phyloP scores from a whole-genome alignment of 805 yeast genomes.

The Yarrowia yakushimensis region DNA sequence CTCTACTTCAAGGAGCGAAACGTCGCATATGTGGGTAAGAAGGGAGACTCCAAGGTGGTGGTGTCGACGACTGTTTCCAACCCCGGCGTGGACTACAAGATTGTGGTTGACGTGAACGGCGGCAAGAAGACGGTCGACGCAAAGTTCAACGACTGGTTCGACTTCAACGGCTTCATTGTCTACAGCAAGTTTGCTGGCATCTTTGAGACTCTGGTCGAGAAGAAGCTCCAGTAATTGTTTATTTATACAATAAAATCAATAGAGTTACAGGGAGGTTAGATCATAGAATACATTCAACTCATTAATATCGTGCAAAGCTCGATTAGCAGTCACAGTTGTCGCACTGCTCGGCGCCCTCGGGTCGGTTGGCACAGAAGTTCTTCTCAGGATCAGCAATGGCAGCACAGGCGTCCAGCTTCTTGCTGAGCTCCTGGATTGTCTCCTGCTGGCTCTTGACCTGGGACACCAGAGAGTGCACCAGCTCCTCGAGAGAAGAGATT shows the following conservation, averaged over 20 bases:
- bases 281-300: slow-evolving; percentile 25
- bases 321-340: slow-evolving; percentile 23
- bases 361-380: slow-evolving; percentile 23
- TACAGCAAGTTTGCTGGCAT: slow-evolving; percentile 28
- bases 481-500: slow-evolving; percentile 9
- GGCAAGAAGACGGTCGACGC: slow-evolving; percentile 24
- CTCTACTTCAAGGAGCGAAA: slow-evolving; percentile 32
- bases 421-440: slow-evolving; percentile 23
- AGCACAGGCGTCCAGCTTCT: slow-evolving; percentile 18
- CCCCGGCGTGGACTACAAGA: slow-evolving; percentile 28
- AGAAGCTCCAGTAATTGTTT: slow-evolving; percentile 15
- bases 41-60: slow-evolving; percentile 27
- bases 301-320: slow-evolving; percentile 11
- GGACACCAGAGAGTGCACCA: slow-evolving; percentile 10
- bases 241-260: neutral
- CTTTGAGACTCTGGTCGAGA: neutral
- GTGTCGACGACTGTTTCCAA: slow-evolving; percentile 27
- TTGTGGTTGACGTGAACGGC: slow-evolving; percentile 28
- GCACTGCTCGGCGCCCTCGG: slow-evolving; percentile 24
- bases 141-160: slow-evolving; percentile 32
- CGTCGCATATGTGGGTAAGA: slow-evolving; percentile 34
- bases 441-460: slow-evolving; percentile 23
- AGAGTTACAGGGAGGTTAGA: neutral
- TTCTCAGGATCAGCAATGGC: neutral
- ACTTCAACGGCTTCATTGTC: slow-evolving; percentile 31